A percentile compares a stretch with the other conserved stretches of the same genome.
Evolutionary conservation across 2,329 filamentous ascomycete species (phyloP).

Genomic region (Aspergillus floridensis): DNA sequence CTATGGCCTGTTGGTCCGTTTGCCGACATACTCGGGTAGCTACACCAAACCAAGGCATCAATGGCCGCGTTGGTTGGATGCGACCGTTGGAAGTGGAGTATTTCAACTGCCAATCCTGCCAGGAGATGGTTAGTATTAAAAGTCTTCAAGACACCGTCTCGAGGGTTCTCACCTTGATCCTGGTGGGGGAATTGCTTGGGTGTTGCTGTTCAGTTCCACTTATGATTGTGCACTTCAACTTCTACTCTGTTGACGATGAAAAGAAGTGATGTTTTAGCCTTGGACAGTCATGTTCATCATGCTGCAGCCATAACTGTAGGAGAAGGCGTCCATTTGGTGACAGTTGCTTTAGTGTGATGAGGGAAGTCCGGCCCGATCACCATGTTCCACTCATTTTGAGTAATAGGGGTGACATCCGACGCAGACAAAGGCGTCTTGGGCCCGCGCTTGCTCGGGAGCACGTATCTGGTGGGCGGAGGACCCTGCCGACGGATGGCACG

Average conservation of each 20-base stretch:
- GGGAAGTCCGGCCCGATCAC: constrained; percentile 34
- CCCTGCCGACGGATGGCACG: constrained; percentile 24
- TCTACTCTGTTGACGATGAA: too few species aligned
- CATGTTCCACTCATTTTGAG: constrained; percentile 43
- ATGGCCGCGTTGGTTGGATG: neutral
- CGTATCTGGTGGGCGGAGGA: constrained; percentile 6
- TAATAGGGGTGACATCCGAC: constrained; percentile 45
- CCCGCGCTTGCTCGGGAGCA: constrained; percentile 24
- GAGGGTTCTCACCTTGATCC: neutral
- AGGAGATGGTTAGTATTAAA: neutral
- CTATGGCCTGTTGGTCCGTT: constrained; percentile 3
- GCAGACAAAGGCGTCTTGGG: constrained; percentile 43
- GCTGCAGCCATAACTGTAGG: constrained; percentile 31
- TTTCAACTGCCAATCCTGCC: neutral
- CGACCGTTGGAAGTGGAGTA: neutral
- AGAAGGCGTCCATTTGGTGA: constrained; percentile 41
- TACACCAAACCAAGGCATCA: neutral
- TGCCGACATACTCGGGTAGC: constrained; percentile 9
- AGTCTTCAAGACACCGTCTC: neutral
- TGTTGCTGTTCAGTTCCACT: neutral
- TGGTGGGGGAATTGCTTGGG: neutral
- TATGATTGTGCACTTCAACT: too few species aligned
- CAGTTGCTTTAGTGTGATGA: constrained; percentile 25
- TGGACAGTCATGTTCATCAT: constrained; percentile 15
- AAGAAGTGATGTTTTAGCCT: neutral